Conservation (phyloP, 192 early-diverging fungal genomes). For the Mortierella hygrophila region DNA sequence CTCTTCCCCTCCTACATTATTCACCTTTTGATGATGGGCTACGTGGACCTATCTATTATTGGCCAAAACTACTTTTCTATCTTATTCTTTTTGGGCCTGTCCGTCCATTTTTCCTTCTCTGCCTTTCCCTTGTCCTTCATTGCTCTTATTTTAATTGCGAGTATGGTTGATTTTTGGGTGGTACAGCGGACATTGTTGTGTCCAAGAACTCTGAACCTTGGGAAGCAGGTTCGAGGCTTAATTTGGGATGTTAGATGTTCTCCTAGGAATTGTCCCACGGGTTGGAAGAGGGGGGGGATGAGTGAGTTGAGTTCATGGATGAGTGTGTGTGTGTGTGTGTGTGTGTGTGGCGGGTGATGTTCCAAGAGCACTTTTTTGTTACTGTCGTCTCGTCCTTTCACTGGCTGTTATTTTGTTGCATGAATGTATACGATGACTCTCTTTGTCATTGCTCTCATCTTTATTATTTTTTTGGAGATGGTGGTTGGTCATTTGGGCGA, state of each 20-base stretch:
- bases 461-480: background rate
- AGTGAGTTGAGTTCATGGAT: background rate
- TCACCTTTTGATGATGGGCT: background rate
- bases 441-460: background rate
- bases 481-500: background rate
- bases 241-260: background rate
- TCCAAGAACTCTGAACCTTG: slow-evolving; percentile 4
- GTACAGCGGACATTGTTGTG: slow-evolving; percentile 10
- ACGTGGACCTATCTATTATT: background rate
- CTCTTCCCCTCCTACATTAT: background rate
- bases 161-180: background rate
- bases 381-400: background rate
- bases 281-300: background rate
- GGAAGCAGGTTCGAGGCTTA: background rate
- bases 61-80: background rate
- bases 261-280: slow-evolving; percentile 15
- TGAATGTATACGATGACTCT: background rate
- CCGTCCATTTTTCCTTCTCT: background rate
- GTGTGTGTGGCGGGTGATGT: background rate
- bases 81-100: background rate
- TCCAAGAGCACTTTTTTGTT: background rate
- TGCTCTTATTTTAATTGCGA: slow-evolving; percentile 5
- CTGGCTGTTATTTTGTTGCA: background rate
- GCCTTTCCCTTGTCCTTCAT: background rate
- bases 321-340: background rate